A percentile compares a stretch with the other conserved stretches of the same genome.
Evolutionary conservation across 352 stramenopile species (phyloP).

Genomic region (Globisporangium paddicum): DNA sequence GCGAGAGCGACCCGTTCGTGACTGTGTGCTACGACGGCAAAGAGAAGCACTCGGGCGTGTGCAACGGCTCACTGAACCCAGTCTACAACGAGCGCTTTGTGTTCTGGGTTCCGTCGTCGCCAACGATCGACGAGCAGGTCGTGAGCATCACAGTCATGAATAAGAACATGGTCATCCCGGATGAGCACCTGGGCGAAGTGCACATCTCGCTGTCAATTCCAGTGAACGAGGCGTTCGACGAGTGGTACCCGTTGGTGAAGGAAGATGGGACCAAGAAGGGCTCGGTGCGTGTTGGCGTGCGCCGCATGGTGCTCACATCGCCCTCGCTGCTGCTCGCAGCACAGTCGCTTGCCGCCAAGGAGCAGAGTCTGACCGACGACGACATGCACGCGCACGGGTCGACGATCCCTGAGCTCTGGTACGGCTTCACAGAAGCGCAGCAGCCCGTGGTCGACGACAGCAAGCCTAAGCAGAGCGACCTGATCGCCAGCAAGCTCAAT

Average conservation of each 20-base stretch:
- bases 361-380: constrained; percentile 39
- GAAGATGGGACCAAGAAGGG: constrained; percentile 54
- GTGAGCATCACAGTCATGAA: constrained; percentile 49
- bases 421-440: constrained; percentile 39
- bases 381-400: constrained; percentile 39
- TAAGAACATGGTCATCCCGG: constrained; percentile 30
- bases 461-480: constrained; percentile 27
- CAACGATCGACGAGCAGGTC: constrained; percentile 32
- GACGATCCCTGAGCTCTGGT: constrained; percentile 58
- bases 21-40: constrained; percentile 30
- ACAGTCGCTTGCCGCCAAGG: constrained; percentile 31
- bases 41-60: constrained; percentile 32
- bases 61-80: constrained; percentile 19
- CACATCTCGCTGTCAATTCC: constrained; percentile 62
- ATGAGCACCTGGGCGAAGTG: constrained; percentile 65
- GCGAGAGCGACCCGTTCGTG: constrained; percentile 39
- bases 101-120: constrained; percentile 56
- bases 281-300: constrained; percentile 39
- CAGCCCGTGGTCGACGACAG: constrained; percentile 17
- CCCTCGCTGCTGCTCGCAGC: constrained; percentile 39
- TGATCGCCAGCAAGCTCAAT: constrained; percentile 53
- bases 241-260: constrained; percentile 67
- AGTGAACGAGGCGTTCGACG: constrained; percentile 57
- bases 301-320: constrained; percentile 54
- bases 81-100: constrained; percentile 72